These are phyloP conservation scores for Solanum pinnatisectum DNA, from an alignment of 257 asterid species.

Conservation along the genomic window DNA sequence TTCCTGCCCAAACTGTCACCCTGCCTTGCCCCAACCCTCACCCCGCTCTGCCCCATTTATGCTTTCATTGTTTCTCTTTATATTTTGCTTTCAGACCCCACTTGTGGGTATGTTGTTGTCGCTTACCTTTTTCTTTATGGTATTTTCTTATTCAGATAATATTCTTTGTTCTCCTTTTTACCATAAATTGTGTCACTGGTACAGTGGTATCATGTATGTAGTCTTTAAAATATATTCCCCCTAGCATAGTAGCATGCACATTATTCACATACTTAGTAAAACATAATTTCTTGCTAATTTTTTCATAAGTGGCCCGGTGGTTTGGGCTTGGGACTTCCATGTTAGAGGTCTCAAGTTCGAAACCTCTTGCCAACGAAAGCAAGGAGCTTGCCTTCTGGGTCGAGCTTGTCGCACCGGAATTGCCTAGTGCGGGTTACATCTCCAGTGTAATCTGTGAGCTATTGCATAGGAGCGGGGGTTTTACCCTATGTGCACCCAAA, in stretches of 20 bases:
- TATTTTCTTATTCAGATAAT: neutral
- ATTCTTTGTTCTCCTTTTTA: neutral
- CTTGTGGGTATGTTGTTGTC: neutral
- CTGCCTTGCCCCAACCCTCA: neutral
- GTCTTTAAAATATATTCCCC: neutral
- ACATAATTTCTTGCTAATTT: too few species aligned
- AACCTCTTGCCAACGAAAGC: too few species aligned
- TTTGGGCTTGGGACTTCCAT: too few species aligned
- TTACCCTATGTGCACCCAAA: too few species aligned
- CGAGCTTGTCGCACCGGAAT: too few species aligned
- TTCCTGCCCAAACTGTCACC: neutral
- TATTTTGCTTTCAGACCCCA: neutral
- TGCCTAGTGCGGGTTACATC: too few species aligned
- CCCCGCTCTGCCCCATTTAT: neutral
- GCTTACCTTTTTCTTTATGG: neutral
- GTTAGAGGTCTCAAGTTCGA: too few species aligned
- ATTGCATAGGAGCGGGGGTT: too few species aligned
- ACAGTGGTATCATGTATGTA: neutral
- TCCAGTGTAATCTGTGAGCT: too few species aligned
- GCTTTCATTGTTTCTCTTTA: neutral
- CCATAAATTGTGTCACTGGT: neutral
- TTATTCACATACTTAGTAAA: neutral
- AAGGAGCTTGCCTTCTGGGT: too few species aligned
- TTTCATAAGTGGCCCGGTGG: neutral
- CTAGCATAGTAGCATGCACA: neutral